These are phyloP conservation scores for Corchorus capsularis DNA, from an alignment of 345 rosid genomes.

Conservation along the genomic window DNA sequence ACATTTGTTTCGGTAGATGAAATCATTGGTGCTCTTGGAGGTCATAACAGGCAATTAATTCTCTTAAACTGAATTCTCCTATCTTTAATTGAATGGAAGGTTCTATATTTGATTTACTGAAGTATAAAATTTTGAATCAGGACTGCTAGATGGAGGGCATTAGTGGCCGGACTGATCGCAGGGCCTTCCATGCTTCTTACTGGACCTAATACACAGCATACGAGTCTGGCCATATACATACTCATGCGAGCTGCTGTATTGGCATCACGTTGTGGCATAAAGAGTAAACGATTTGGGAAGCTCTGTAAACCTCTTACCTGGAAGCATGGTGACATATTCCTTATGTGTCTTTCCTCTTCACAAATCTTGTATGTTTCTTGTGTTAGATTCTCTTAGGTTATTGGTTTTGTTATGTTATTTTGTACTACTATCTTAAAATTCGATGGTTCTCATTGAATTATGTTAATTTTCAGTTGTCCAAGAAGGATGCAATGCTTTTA, in stretches of 20 bases:
- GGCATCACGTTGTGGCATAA: constrained; percentile 92
- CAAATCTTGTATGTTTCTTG: constrained; percentile 75
- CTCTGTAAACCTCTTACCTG: constrained; percentile 95
- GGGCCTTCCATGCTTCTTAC: constrained; percentile 98
- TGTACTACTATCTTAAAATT: neutral
- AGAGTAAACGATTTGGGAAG: constrained; percentile 75
- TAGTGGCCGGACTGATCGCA: constrained; percentile 83
- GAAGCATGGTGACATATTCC: constrained; percentile 94
- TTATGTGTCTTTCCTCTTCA: constrained; percentile 94
- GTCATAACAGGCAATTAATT: constrained; percentile 64
- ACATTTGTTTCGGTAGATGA: constrained; percentile 85
- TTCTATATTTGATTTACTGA: constrained; percentile 24
- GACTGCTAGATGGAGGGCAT: constrained; percentile 88
- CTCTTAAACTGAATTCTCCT: constrained; percentile 19
- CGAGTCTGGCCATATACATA: constrained; percentile 84
- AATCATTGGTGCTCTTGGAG: constrained; percentile 66
- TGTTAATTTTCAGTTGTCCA: neutral
- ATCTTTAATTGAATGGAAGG: neutral
- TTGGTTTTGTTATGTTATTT: neutral
- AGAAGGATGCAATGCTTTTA: no score
- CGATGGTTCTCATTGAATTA: neutral
- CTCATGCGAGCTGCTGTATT: constrained; percentile 93
- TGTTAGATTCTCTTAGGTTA: constrained; percentile 9
- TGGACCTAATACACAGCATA: constrained; percentile 78
- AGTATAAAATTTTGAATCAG: constrained; percentile 37